phyloP scores from a whole-genome alignment of 345 rosid species.

The Erodium maritimum region DNA sequence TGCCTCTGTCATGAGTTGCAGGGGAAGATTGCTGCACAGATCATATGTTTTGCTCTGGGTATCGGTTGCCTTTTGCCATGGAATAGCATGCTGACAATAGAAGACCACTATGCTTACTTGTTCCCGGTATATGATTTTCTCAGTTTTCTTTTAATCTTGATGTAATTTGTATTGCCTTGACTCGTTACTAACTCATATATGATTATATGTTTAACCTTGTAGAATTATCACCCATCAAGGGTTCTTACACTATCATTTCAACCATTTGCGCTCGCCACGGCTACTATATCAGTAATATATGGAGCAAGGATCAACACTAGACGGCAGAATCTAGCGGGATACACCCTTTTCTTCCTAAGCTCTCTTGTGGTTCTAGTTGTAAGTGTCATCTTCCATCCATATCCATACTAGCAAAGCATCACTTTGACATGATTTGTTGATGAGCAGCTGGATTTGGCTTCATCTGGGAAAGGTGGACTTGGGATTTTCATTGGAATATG shows the following conservation, averaged over 20 bases:
- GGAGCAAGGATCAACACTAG: conserved; percentile 69
- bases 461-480: conserved; percentile 66
- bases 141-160: no score
- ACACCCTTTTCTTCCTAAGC: conserved; percentile 37
- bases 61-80: conserved; percentile 72
- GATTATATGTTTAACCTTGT: background rate
- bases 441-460: conserved; percentile 61
- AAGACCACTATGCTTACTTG: conserved; percentile 47
- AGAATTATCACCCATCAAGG: conserved; percentile 70
- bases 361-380: conserved; percentile 57
- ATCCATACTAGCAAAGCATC: background rate
- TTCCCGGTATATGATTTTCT: conserved; percentile 59
- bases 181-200: background rate
- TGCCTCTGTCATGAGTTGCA: conserved; percentile 10
- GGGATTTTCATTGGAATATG: conserved; percentile 61
- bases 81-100: conserved; percentile 75
- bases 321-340: conserved; percentile 55
- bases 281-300: conserved; percentile 41
- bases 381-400: conserved; percentile 15
- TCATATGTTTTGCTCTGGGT: conserved; percentile 73
- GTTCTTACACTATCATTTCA: conserved; percentile 75
- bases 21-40: conserved; percentile 60
- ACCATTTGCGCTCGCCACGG: conserved; percentile 52
- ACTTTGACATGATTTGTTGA: background rate
- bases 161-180: no score